Base-by-base conservation (phyloP, 164 flowering plant genomes). In the Malania oleifera region DNA sequence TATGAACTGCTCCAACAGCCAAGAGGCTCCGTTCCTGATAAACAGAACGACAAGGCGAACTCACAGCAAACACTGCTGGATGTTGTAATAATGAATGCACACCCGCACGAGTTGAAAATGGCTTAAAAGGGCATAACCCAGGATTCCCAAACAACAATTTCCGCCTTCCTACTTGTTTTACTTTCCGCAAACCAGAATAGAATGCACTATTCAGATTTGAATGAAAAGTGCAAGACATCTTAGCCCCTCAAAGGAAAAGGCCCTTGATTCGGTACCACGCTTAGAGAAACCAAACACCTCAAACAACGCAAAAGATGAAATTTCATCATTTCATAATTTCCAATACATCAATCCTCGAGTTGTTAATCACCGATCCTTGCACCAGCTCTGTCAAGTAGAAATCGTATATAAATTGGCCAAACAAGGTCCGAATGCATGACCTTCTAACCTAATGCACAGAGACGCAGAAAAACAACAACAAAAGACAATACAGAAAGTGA, bases 191-290 rank as follows among this genome's bases (percentile, higher is more conserved):
- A 28, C 70, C 53, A 25, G 68, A 61, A 53, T 10, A 28, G 9
- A 57, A 29, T 35, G 59, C 61, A 20, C 62, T 28, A 38, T 65
- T 75, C 24, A 73, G 44, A 67, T 67, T 76, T n/a, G 65, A 48
- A 15, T 67, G 29, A 44, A 63, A 19, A 51, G 59, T 54, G 52
- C 71, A 29, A 59, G 67, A 76, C 80, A 79, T 75, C 56, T 44
- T 62, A 60, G 37, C 52, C 54, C 61, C 34, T 56, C 46, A 35
- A n/a, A 24, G 3, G n/a, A 18, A 17, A 51, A 40, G 10, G 40
- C 49, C 48, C 12, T 54, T 54, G 24, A 52, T 28, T 51, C 54
- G 35, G 53, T n/a, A 22, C 37, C 28, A 12, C 25, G 43, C 37
- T 37, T 46, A 7, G n/a, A 25, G n/a, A 14, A 5, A 25, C 22